Conservation (phyloP, 768 basidiomycete species). For the Trametes punicea region DNA sequence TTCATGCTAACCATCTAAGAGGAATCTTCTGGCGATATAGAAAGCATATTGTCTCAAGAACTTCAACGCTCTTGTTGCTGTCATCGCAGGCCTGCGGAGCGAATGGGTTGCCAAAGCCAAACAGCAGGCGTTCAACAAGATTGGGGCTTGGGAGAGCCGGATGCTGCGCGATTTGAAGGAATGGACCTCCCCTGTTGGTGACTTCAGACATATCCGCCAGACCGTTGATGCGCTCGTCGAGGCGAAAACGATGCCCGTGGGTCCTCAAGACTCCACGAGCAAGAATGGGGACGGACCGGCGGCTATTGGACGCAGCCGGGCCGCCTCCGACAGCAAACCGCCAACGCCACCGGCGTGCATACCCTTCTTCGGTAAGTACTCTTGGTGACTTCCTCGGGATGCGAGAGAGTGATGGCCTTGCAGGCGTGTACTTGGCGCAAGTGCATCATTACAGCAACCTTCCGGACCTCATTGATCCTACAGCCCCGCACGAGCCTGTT, state of each 20-base stretch:
- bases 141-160: constrained; percentile 68
- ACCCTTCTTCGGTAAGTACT: constrained; percentile 71
- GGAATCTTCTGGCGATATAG: constrained; percentile 36
- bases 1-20: neutral
- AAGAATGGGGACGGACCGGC: constrained; percentile 41
- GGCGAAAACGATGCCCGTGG: constrained; percentile 54
- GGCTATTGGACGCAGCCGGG: constrained; percentile 33
- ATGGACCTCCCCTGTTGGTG: constrained; percentile 59
- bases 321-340: constrained; percentile 38
- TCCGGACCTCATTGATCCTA: constrained; percentile 82
- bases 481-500: constrained; percentile 67
- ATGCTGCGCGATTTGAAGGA: constrained; percentile 69
- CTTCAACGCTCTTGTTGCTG: constrained; percentile 75
- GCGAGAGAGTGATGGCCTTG: neutral
- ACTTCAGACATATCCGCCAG: constrained; percentile 74
- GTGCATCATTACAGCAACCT: constrained; percentile 61
- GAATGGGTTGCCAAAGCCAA: constrained; percentile 68
- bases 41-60: constrained; percentile 78
- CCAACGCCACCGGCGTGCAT: constrained; percentile 55
- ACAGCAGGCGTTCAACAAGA: constrained; percentile 60
- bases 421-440: constrained; percentile 77
- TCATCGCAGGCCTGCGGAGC: constrained; percentile 72
- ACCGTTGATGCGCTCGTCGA: constrained; percentile 63
- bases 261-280: constrained; percentile 51
- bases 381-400: neutral